phyloP scores from a whole-genome alignment of 1,284 basidiomycete genomes.

The Trichosporon coremiiforme region DNA sequence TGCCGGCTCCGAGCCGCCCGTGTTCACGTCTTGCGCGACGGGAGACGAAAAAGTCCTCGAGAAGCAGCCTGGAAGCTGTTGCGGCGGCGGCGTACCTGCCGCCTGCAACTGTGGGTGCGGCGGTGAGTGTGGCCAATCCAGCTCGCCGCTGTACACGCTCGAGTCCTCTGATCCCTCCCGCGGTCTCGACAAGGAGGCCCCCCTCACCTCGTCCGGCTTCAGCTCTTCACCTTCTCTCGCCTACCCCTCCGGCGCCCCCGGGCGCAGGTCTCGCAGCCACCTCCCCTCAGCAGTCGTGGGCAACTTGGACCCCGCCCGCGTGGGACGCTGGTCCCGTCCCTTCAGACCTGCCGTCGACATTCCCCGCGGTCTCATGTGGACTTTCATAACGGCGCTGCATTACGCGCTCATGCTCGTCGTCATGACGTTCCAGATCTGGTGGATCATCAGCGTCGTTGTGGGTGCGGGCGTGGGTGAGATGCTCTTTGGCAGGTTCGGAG shows the following conservation, averaged over 20 bases:
- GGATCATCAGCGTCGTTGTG: slow-evolving; percentile 46
- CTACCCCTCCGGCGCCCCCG: background rate
- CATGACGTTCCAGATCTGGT: slow-evolving; percentile 56
- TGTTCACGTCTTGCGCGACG: background rate
- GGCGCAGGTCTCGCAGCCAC: slow-evolving; percentile 22
- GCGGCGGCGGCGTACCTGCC: background rate
- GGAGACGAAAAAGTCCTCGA: slow-evolving; percentile 13
- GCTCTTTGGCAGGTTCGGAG: slow-evolving; percentile 46
- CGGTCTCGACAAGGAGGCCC: background rate
- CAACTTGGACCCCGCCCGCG: slow-evolving; percentile 32
- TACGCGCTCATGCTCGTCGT: slow-evolving; percentile 51
- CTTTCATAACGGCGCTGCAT: slow-evolving; percentile 42
- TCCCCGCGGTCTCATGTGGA: slow-evolving; percentile 42
- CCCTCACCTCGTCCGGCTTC: background rate
- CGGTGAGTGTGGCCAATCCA: slow-evolving; percentile 26
- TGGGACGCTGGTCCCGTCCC: slow-evolving; percentile 40
- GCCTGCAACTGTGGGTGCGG: slow-evolving; percentile 29
- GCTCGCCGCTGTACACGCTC: background rate
- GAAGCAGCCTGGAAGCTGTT: background rate
- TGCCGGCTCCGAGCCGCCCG: background rate
- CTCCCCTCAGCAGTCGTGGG: slow-evolving; percentile 35
- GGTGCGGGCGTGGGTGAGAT: slow-evolving; percentile 49
- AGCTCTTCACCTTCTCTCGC: background rate
- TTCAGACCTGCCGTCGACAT: slow-evolving; percentile 42
- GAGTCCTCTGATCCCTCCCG: background rate